phyloP scores from a whole-genome alignment of 2,329 filamentous ascomycete species.

The Delphinella strobiligena region DNA sequence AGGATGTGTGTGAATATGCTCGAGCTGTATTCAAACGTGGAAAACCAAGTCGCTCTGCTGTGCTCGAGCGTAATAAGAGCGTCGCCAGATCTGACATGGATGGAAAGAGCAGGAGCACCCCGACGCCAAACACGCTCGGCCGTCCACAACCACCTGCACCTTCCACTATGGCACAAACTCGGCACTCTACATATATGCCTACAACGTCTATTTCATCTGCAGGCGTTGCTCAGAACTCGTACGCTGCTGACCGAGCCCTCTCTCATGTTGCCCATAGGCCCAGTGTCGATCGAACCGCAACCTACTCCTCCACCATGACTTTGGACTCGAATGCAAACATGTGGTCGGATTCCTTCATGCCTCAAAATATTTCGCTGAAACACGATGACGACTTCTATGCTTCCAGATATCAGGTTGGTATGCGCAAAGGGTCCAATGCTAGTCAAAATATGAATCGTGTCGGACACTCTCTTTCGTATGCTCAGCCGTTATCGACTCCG shows the following conservation, averaged over 20 bases:
- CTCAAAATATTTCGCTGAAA: not conserved
- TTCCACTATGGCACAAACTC: not conserved
- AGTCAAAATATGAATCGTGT: not conserved
- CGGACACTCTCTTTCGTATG: too few species aligned
- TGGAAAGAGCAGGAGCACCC: not conserved
- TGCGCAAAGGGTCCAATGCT: constrained; percentile 1
- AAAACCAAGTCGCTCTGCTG: constrained; percentile 7
- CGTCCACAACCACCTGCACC: not conserved
- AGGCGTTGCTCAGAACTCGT: constrained; percentile 5
- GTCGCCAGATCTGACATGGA: not conserved
- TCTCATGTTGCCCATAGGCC: constrained; percentile 3
- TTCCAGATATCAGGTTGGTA: constrained; percentile 4
- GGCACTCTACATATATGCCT: not conserved
- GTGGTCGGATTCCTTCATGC: not conserved
- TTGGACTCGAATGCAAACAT: constrained; percentile 5
- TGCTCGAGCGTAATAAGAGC: constrained; percentile 4
- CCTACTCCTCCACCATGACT: constrained; percentile 6
- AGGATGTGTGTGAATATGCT: constrained; percentile 6
- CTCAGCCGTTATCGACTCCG: not conserved
- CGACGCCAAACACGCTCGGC: too few species aligned
- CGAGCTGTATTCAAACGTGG: constrained; percentile 7
- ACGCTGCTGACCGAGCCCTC: constrained; percentile 4
- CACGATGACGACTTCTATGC: not conserved
- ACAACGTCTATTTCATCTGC: not conserved
- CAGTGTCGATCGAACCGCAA: constrained; percentile 3